Evolutionary conservation across 2,329 filamentous ascomycete genomes (phyloP).

Genomic region (Alternaria consortialis): DNA sequence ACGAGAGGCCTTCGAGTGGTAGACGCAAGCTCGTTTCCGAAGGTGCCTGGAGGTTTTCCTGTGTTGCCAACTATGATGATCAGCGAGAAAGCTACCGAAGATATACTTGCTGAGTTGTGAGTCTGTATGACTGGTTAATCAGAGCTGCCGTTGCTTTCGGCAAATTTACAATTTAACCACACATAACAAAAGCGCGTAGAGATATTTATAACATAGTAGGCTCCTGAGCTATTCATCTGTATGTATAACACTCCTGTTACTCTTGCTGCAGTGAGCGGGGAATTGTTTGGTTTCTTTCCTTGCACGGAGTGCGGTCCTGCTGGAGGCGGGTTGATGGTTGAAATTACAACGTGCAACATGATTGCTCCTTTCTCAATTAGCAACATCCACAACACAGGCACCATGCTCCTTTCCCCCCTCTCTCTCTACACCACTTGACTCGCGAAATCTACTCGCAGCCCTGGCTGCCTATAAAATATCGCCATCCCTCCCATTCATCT

Average conservation of each 20-base stretch:
- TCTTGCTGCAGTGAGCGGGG: too few relatives aligned
- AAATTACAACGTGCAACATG: background rate
- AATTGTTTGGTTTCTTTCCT: too few relatives aligned
- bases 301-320: background rate
- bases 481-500: background rate
- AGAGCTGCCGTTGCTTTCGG: too few relatives aligned
- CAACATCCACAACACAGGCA: background rate
- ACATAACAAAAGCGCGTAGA: too few relatives aligned
- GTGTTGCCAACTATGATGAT: conserved; percentile 6
- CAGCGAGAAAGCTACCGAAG: background rate
- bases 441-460: background rate
- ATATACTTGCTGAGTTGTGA: background rate
- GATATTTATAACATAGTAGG: too few relatives aligned
- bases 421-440: background rate
- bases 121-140: too few relatives aligned
- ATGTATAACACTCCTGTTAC: too few relatives aligned
- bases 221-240: too few relatives aligned
- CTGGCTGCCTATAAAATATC: background rate
- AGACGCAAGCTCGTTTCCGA: background rate
- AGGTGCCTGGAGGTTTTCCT: background rate
- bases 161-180: too few relatives aligned
- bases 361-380: background rate
- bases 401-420: background rate
- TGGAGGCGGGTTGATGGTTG: background rate
- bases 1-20: background rate